phyloP scores from a whole-genome alignment of 805 yeast genomes.

The Starmera dryadoides region DNA sequence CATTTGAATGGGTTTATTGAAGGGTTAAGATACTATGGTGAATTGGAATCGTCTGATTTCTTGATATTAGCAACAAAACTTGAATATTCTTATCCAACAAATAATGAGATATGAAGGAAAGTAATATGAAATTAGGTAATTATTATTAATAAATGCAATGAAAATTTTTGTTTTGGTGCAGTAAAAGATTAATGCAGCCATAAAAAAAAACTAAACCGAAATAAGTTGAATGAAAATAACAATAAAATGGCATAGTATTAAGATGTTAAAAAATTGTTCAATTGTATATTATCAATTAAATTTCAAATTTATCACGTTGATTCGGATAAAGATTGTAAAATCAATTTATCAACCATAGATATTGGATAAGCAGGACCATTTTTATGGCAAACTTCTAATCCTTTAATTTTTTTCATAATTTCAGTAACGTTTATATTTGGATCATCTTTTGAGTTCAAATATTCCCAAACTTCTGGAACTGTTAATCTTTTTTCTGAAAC shows the following conservation, averaged over 20 bases:
- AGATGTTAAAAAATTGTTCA: no score
- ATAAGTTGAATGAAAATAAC: no score
- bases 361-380: slow-evolving; percentile 64
- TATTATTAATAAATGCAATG: no score
- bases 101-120: neutral
- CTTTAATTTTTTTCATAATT: slow-evolving; percentile 54
- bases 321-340: no score
- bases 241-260: no score
- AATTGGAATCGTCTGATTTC: slow-evolving; percentile 39
- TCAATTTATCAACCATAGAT: slow-evolving; percentile 31
- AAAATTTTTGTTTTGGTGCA: no score
- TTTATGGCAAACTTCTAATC: slow-evolving; percentile 73
- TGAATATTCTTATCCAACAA: slow-evolving; percentile 21
- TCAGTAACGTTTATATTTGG: slow-evolving; percentile 45
- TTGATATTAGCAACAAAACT: slow-evolving; percentile 36
- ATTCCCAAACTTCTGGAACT: slow-evolving; percentile 80
- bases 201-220: no score
- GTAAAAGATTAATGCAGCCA: no score
- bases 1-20: slow-evolving; percentile 38
- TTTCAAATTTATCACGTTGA: no score
- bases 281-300: no score
- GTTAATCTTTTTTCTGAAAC: slow-evolving; percentile 50
- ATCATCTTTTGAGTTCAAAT: slow-evolving; percentile 46
- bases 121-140: no score
- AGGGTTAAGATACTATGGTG: slow-evolving; percentile 41